A percentile compares a stretch with the other conserved stretches of the same genome.
Evolutionary conservation across 306 rosid genomes (phyloP).

Genomic region (Leucaena leucocephala): DNA sequence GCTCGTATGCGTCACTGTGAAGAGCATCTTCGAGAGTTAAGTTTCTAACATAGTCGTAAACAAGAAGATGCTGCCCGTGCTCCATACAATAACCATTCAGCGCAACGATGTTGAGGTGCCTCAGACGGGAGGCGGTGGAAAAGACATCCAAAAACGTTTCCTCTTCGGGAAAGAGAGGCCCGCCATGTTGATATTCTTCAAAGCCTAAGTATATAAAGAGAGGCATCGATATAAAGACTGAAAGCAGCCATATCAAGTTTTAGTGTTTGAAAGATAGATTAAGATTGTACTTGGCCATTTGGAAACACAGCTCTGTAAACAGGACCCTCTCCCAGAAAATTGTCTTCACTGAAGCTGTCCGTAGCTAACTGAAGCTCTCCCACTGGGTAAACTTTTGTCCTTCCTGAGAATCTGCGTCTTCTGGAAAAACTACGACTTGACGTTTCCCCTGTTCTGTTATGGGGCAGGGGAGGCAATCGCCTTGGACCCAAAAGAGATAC

Average conservation of each 20-base stretch:
- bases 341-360: conserved; percentile 68
- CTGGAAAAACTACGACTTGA: conserved; percentile 67
- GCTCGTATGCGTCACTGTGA: conserved; percentile 60
- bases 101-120: conserved; percentile 79
- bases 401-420: conserved; percentile 57
- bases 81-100: conserved; percentile 83
- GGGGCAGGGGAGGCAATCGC: conserved; percentile 53
- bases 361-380: conserved; percentile 82
- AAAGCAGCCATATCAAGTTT: conserved; percentile 7
- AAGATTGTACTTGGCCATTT: conserved; percentile 65
- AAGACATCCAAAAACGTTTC: conserved; percentile 80
- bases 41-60: conserved; percentile 67
- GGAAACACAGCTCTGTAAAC: conserved; percentile 87
- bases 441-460: conserved; percentile 52
- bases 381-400: conserved; percentile 67
- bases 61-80: conserved; percentile 83
- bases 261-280: conserved; percentile 15
- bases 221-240: conserved; percentile 1
- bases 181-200: conserved; percentile 72
- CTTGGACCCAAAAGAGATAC: conserved; percentile 60
- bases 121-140: conserved; percentile 73
- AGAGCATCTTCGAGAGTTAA: conserved; percentile 71
- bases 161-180: conserved; percentile 72
- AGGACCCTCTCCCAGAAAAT: conserved; percentile 82
- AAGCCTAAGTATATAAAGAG: conserved; percentile 62